These are phyloP conservation scores for Brassica balearica DNA, from an alignment of 441 rosid genomes.

Conservation along the genomic window DNA sequence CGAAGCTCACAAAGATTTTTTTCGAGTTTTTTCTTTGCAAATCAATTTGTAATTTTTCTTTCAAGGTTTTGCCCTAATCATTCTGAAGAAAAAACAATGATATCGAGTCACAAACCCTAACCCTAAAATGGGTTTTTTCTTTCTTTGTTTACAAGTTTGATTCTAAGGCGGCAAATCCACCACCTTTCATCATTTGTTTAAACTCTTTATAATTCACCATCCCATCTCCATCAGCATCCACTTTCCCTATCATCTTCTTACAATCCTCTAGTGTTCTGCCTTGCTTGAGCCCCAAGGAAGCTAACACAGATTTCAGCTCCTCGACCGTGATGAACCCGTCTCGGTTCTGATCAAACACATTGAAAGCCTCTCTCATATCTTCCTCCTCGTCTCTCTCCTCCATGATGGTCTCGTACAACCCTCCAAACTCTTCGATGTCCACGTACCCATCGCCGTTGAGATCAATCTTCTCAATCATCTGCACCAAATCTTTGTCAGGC, in stretches of 20 bases:
- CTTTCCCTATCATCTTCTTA: constrained; percentile 80
- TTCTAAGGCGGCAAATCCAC: constrained; percentile 88
- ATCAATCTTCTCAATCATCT: constrained; percentile 91
- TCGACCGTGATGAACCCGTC: constrained; percentile 90
- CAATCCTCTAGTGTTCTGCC: constrained; percentile 86
- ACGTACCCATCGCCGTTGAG: constrained; percentile 82
- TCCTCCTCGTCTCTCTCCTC: constrained; percentile 90
- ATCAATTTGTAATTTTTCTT: constrained; percentile 17
- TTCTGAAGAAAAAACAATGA: constrained; percentile 40
- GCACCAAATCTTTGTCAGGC: constrained; percentile 68
- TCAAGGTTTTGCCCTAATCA: constrained; percentile 40
- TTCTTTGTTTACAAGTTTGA: constrained; percentile 41
- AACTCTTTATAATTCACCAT: constrained; percentile 86
- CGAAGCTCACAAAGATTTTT: constrained; percentile 13
- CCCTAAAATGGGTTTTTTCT: constrained; percentile 8
- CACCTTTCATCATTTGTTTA: constrained; percentile 96
- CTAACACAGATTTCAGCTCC: constrained; percentile 74
- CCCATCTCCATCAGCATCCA: constrained; percentile 90
- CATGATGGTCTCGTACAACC: constrained; percentile 78
- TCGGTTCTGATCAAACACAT: constrained; percentile 87
- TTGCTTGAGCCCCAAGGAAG: constrained; percentile 82
- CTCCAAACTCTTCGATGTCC: constrained; percentile 84
- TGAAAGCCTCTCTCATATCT: constrained; percentile 86
- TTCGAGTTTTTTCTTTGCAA: constrained; percentile 25
- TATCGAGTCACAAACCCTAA: constrained; percentile 36